These are phyloP conservation scores for Fusarium brevicatenulatum DNA, from an alignment of 2,329 filamentous ascomycete species.

Conservation along the genomic window DNA sequence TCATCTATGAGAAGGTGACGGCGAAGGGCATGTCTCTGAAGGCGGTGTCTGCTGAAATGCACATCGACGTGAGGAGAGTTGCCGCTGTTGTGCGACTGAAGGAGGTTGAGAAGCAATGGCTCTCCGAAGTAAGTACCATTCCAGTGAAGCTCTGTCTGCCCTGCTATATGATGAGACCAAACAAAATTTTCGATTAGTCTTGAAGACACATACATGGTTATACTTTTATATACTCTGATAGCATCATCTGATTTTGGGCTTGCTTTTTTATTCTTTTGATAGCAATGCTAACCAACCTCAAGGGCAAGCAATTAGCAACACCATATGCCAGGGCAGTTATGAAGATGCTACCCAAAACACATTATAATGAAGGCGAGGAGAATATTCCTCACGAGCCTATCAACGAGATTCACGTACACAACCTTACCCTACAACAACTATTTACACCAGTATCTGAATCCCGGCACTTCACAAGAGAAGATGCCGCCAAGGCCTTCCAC, in stretches of 20 bases:
- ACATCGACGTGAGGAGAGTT: slow-evolving; percentile 84
- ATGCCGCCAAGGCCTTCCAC: slow-evolving; percentile 73
- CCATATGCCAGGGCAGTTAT: slow-evolving; percentile 82
- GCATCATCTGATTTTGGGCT: slow-evolving; percentile 16
- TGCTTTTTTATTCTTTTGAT: not conserved
- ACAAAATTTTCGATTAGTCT: slow-evolving; percentile 98
- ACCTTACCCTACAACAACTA: slow-evolving; percentile 70
- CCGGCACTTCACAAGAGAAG: slow-evolving; percentile 69
- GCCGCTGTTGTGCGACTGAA: slow-evolving; percentile 88
- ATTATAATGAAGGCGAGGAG: slow-evolving; percentile 62
- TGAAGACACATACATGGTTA: slow-evolving; percentile 96
- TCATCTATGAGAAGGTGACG: slow-evolving; percentile 77
- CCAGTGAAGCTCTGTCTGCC: not conserved
- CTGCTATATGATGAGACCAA: slow-evolving; percentile 67
- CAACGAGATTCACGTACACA: slow-evolving; percentile 73
- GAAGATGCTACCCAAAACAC: slow-evolving; percentile 81
- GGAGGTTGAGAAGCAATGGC: slow-evolving; percentile 84
- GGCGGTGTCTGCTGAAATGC: slow-evolving; percentile 78
- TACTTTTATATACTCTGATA: slow-evolving; percentile 53
- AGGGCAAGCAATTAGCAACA: slow-evolving; percentile 81
- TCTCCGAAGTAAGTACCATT: slow-evolving; percentile 71
- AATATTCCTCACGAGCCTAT: slow-evolving; percentile 65
- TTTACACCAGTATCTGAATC: slow-evolving; percentile 73
- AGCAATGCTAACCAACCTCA: slow-evolving; percentile 38
- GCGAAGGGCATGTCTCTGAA: slow-evolving; percentile 75